Evolutionary conservation across 179 eudicot species (phyloP), one percentile per base, ranked within the genome.

Genomic region (Gypsophila paniculata): DNA sequence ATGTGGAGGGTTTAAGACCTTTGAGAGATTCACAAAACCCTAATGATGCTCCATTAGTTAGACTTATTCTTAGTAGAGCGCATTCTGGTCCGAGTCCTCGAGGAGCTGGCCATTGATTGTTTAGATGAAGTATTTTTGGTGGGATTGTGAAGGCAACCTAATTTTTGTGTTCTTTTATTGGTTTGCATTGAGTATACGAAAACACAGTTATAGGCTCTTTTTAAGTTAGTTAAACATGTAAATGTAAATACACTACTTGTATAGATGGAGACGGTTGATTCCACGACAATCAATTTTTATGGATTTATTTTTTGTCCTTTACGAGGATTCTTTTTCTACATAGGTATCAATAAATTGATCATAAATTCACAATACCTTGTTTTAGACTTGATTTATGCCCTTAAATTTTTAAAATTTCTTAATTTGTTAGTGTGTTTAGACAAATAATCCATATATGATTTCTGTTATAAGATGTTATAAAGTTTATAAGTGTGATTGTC

Each of bases 81-180:
- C 72, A 84, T 63, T 76, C 85, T 0, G 86, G 85, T 52, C 86
- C 86, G 3, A 84, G 85, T 68, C 54, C 23, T 0, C 71, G 85
- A 0, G 86, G 85, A 17, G 74, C 61, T 46, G 85, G 85, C 72
- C 86, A 84, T 69, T 80, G 75, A 78, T 70, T 44, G 21, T 6
- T n/a, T 7, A 12, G 34, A 2, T n/a, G 10, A 14, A 65, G 54
- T 39, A 14, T 65, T 22, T 7, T 63, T 36, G 7, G 6, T 11
- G 61, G 32, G 7, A 9, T 6, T 29, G 34, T 4, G 34, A 29
- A 29, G 34, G 34, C 18, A 54, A 21, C 18, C 22, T 19, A 18
- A 9, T 58, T 58, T 58, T 58, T n/a, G 39, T 29, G 12, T 61
- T 32, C 10, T 29, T 61, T 61, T 29, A 29, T 61, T 61, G n/a